Evolutionary conservation across 2,329 filamentous ascomycete genomes (phyloP).

Genomic region (Blastomyces percursus): DNA sequence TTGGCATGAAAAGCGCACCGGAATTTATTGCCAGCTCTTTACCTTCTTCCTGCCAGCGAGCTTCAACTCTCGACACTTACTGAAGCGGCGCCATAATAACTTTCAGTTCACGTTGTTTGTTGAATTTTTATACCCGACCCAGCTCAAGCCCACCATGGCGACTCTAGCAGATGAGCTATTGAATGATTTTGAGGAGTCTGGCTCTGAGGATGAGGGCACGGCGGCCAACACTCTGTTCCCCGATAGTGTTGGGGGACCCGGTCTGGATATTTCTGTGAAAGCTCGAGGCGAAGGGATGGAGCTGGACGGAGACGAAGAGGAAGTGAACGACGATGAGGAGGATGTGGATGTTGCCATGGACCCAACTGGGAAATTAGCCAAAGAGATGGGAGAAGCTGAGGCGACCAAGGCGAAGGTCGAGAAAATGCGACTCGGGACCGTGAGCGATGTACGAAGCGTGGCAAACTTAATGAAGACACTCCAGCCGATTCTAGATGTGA

Average conservation of each 20-base stretch:
- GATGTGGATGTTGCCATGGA: constrained; percentile 41
- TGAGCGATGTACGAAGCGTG: constrained; percentile 70
- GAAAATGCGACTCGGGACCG: constrained; percentile 63
- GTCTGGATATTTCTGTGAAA: constrained; percentile 21
- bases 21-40: neutral
- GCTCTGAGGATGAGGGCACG: constrained; percentile 60
- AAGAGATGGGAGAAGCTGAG: constrained; percentile 53
- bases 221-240: constrained; percentile 41
- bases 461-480: constrained; percentile 71
- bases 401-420: constrained; percentile 50
- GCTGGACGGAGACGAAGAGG: constrained; percentile 19
- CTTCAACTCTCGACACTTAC: neutral
- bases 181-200: constrained; percentile 80
- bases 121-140: neutral
- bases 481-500: constrained; percentile 71
- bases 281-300: constrained; percentile 15
- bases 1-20: neutral
- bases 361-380: constrained; percentile 49
- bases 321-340: constrained; percentile 5
- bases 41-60: too few relatives aligned
- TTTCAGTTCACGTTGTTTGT: neutral
- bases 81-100: neutral
- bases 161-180: constrained; percentile 86
- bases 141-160: constrained; percentile 50
- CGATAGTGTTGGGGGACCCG: constrained; percentile 29